These are phyloP conservation scores for Thielaviopsis populi DNA, from an alignment of 2,329 filamentous ascomycete species.

Conservation along the genomic window DNA sequence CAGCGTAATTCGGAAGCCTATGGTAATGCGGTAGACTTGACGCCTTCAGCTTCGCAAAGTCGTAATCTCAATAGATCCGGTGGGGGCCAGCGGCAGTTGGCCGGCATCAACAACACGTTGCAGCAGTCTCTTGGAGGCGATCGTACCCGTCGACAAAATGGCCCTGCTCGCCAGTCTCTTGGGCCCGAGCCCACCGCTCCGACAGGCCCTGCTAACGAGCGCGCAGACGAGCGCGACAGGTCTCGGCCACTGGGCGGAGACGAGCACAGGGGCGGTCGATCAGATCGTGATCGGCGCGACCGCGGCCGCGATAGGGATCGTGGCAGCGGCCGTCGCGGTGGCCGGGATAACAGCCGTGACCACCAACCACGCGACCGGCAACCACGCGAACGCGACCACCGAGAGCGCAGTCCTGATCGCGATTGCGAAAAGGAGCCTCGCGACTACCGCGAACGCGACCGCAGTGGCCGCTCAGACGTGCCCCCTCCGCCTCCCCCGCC, in stretches of 20 bases:
- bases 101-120: constrained; percentile 44
- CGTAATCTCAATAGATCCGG: neutral
- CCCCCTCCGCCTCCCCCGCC: constrained; percentile 18
- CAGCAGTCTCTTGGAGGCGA: constrained; percentile 32
- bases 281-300: constrained; percentile 32
- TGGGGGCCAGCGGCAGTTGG: constrained; percentile 34
- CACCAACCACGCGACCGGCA: constrained; percentile 28
- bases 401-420: constrained; percentile 33
- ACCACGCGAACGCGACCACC: constrained; percentile 25
- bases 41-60: neutral
- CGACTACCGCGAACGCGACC: constrained; percentile 28
- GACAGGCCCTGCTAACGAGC: neutral
- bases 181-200: constrained; percentile 10
- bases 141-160: constrained; percentile 9
- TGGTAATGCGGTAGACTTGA: constrained; percentile 5
- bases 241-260: constrained; percentile 23
- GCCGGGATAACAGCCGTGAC: constrained; percentile 36
- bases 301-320: constrained; percentile 24
- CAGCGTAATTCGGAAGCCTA: constrained; percentile 1
- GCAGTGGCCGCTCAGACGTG: constrained; percentile 24
- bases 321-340: constrained; percentile 26
- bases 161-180: neutral
- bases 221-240: constrained; percentile 24
- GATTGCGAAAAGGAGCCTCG: constrained; percentile 34
- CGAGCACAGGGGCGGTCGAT: constrained; percentile 28